phyloP scores from a whole-genome alignment of 2,329 filamentous ascomycete species.

The Diplodia corticola region DNA sequence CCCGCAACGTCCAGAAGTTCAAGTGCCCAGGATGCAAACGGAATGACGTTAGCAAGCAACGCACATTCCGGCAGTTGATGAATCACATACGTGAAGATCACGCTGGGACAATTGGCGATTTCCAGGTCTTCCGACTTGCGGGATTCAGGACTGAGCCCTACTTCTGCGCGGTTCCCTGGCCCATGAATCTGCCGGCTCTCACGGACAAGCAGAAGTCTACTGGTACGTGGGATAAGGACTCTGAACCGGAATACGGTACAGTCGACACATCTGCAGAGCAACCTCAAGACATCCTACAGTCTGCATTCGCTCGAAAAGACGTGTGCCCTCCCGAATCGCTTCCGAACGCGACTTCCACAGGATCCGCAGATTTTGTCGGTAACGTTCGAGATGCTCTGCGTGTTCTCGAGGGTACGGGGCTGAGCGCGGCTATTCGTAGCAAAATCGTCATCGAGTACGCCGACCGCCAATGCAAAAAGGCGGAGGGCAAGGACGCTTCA shows the following conservation, averaged over 20 bases:
- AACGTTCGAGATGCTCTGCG: conserved; percentile 30
- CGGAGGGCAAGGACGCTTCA: neutral
- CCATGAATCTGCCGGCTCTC: conserved; percentile 34
- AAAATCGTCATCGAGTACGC: conserved; percentile 33
- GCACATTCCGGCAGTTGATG: conserved; percentile 30
- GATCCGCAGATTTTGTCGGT: conserved; percentile 26
- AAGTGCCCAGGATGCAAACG: conserved; percentile 35
- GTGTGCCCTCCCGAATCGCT: conserved; percentile 2
- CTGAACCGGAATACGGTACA: conserved; percentile 18
- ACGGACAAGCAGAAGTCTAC: conserved; percentile 32
- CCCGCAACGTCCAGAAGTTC: conserved; percentile 27
- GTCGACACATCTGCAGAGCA: neutral
- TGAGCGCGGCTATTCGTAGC: conserved; percentile 28
- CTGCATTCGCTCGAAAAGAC: conserved; percentile 26
- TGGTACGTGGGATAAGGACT: conserved; percentile 31
- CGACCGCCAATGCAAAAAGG: conserved; percentile 7
- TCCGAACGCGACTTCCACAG: conserved; percentile 3
- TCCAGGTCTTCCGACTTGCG: conserved; percentile 28
- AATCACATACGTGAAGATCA: conserved; percentile 34
- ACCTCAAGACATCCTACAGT: conserved; percentile 19
- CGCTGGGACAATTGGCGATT: conserved; percentile 29
- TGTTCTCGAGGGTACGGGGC: conserved; percentile 26
- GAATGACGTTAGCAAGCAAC: conserved; percentile 27
- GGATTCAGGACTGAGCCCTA: conserved; percentile 11
- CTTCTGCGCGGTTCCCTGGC: conserved; percentile 32